Conservation (phyloP, 495 filamentous ascomycete species). For the Glonium stellatum region DNA sequence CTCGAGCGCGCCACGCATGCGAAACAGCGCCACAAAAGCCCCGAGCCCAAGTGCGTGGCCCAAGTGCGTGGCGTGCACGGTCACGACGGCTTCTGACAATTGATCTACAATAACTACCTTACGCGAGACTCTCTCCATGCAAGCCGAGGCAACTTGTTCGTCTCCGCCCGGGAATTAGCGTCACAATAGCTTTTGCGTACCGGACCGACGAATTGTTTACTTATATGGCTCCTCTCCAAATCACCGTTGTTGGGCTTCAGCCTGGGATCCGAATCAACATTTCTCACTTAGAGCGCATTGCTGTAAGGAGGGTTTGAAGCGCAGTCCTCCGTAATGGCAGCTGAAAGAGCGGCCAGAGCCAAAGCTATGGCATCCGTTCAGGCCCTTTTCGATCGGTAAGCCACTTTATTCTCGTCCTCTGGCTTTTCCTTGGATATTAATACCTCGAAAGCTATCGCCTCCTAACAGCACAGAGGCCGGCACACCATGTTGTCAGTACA, state of each 20-base stretch:
- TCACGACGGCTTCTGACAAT: neutral
- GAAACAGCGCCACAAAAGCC: too few species aligned
- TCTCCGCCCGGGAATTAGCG: neutral
- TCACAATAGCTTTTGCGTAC: neutral
- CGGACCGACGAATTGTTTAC: neutral
- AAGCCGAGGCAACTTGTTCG: neutral
- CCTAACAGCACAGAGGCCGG: constrained; percentile 13
- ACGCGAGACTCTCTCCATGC: neutral
- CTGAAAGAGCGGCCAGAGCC: constrained; percentile 3
- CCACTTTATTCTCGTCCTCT: neutral
- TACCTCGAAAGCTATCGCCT: constrained; percentile 7
- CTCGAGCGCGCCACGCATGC: too few species aligned
- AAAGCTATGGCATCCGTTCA: constrained; percentile 35
- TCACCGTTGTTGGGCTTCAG: neutral
- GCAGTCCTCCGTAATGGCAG: neutral
- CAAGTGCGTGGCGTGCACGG: too few species aligned
- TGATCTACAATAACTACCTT: neutral
- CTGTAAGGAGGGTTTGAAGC: too few species aligned
- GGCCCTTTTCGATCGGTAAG: constrained; percentile 38
- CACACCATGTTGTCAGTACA: constrained; percentile 21
- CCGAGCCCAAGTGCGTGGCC: too few species aligned
- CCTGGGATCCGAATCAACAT: neutral
- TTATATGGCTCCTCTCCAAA: neutral
- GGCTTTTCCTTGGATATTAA: neutral
- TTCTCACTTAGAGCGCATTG: too few species aligned